Percentiles rank a stretch among this genome's conserved stretches.
These are phyloP conservation scores for Naganishia kalamii DNA, from an alignment of 768 basidiomycete genomes.

Conservation along the genomic window DNA sequence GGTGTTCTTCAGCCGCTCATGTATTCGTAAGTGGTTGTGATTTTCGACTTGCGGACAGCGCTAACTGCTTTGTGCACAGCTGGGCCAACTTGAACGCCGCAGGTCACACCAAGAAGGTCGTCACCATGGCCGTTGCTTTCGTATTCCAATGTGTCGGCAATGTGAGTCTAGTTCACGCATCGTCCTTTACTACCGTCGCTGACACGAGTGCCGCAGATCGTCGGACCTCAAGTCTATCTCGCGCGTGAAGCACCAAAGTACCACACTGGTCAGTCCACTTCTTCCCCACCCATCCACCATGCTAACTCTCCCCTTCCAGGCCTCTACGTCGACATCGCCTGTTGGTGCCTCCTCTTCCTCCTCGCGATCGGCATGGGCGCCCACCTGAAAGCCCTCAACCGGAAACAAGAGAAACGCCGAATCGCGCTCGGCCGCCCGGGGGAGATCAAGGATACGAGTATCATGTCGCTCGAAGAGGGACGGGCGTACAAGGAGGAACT, in stretches of 20 bases:
- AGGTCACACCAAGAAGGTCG: constrained; percentile 33
- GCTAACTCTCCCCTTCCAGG: background rate
- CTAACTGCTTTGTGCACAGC: constrained; percentile 22
- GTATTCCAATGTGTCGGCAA: constrained; percentile 35
- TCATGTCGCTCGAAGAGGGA: constrained; percentile 39
- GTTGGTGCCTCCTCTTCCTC: constrained; percentile 34
- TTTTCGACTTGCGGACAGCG: background rate
- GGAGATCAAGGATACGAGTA: constrained; percentile 38
- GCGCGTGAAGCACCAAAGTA: constrained; percentile 34
- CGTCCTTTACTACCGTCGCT: background rate
- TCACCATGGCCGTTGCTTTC: constrained; percentile 34
- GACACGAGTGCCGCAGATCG: constrained; percentile 17
- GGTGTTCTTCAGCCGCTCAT: constrained; percentile 24
- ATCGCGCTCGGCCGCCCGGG: constrained; percentile 37
- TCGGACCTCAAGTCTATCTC: constrained; percentile 43
- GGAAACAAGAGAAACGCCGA: constrained; percentile 33
- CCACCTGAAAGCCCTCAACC: constrained; percentile 38
- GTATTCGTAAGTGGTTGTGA: background rate
- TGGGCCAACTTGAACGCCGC: constrained; percentile 37
- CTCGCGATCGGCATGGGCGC: constrained; percentile 37
- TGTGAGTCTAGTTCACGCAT: constrained; percentile 10
- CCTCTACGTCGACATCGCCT: constrained; percentile 41
- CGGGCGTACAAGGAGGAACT: constrained; percentile 39
- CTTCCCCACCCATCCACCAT: background rate
- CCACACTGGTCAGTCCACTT: constrained; percentile 29